Conservation (phyloP, 2,329 filamentous ascomycete genomes). For the Chaetomium strumarium region DNA sequence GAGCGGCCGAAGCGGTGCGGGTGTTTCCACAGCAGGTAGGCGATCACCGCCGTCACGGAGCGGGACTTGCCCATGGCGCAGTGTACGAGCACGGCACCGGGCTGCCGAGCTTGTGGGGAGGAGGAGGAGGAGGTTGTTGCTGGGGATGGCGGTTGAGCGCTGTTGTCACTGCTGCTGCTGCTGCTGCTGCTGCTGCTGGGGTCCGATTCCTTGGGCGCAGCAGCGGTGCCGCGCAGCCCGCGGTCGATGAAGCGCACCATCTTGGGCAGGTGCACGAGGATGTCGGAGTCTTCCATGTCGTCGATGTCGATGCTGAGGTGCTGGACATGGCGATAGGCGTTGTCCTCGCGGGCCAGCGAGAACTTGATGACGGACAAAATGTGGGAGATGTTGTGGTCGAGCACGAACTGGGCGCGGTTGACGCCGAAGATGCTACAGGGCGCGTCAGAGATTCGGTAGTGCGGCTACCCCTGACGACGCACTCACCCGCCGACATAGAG, state of each 20-base stretch:
- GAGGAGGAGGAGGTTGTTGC: neutral
- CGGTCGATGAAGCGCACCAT: constrained; percentile 79
- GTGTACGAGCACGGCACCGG: constrained; percentile 49
- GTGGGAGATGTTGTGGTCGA: constrained; percentile 75
- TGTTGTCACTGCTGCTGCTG: too few relatives aligned
- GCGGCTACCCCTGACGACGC: neutral
- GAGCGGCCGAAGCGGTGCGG: constrained; percentile 47
- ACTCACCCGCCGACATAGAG: constrained; percentile 75
- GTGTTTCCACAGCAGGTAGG: constrained; percentile 72
- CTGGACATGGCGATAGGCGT: constrained; percentile 44
- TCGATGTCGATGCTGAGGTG: constrained; percentile 81
- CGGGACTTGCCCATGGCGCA: constrained; percentile 97
- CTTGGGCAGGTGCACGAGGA: constrained; percentile 71
- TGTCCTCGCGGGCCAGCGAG: constrained; percentile 43
- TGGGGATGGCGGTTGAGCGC: too few relatives aligned
- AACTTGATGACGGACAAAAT: constrained; percentile 70
- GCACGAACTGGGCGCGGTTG: constrained; percentile 62
- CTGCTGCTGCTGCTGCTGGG: too few relatives aligned
- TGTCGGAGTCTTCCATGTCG: constrained; percentile 83
- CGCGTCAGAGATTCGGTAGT: constrained; percentile 16
- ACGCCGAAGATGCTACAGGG: constrained; percentile 72
- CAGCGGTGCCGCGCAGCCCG: constrained; percentile 45
- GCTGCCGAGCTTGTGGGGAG: neutral
- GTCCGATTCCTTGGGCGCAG: neutral
- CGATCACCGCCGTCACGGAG: constrained; percentile 76